These are phyloP conservation scores for Kodamaea neixiangensis DNA, from an alignment of 805 yeast species.

Conservation along the genomic window DNA sequence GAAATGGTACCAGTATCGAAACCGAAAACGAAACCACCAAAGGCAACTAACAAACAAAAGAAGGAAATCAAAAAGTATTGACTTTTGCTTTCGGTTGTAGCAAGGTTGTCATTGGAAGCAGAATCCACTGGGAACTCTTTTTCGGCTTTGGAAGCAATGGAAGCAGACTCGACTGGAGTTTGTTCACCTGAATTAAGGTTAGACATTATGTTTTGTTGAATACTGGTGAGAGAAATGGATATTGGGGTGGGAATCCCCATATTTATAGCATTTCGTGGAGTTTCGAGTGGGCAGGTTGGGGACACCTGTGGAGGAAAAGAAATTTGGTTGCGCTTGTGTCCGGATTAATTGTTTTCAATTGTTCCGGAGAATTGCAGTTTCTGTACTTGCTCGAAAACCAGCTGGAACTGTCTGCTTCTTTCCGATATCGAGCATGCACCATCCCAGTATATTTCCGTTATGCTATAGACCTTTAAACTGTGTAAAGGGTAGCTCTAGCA, in stretches of 20 bases:
- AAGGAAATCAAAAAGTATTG: constrained; percentile 37
- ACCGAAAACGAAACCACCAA: constrained; percentile 33
- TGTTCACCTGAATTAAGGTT: constrained; percentile 27
- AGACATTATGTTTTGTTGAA: constrained; percentile 20
- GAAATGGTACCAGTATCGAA: constrained; percentile 35
- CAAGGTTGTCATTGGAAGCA: constrained; percentile 1
- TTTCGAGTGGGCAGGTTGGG: background rate
- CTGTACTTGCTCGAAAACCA: background rate
- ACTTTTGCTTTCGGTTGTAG: constrained; percentile 10
- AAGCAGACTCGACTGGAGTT: constrained; percentile 33
- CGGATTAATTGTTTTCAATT: constrained; percentile 1
- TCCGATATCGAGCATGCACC: background rate
- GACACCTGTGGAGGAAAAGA: background rate
- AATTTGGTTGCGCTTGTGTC: background rate
- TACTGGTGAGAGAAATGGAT: background rate
- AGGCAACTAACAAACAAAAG: constrained; percentile 29
- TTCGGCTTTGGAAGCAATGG: constrained; percentile 25
- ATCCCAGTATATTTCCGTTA: no score
- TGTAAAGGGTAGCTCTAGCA: no score
- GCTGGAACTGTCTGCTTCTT: background rate
- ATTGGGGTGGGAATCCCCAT: background rate
- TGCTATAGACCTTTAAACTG: no score
- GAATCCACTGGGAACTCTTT: constrained; percentile 3
- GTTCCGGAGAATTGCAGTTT: background rate
- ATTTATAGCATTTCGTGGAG: constrained; percentile 1